phyloP scores from a whole-genome alignment of 768 basidiomycete genomes.

The Lactarius sanguifluus region DNA sequence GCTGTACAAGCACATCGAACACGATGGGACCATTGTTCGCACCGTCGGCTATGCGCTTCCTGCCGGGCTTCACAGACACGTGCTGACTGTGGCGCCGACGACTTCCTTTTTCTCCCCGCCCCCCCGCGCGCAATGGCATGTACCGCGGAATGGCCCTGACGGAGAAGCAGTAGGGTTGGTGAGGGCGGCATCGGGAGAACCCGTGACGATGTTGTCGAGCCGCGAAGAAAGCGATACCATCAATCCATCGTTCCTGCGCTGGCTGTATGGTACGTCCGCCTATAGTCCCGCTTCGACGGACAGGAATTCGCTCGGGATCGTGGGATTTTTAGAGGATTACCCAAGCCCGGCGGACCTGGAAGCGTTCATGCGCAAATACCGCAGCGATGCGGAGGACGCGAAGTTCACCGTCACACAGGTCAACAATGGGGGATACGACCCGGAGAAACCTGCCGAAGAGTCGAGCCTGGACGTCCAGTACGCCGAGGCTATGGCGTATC shows the following conservation, averaged over 20 bases:
- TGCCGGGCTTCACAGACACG: neutral
- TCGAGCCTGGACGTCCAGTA: neutral
- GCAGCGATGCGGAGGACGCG: neutral
- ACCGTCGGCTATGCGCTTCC: neutral
- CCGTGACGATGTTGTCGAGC: neutral
- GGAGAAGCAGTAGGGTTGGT: neutral
- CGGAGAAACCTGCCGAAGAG: neutral
- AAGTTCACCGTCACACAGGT: neutral
- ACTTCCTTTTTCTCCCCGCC: neutral
- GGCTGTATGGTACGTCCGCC: neutral
- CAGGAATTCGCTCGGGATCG: neutral
- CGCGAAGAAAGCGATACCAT: neutral
- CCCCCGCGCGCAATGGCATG: neutral
- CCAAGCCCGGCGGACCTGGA: neutral
- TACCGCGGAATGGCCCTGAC: neutral
- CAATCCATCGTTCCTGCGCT: neutral
- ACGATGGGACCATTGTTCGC: neutral
- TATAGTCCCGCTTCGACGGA: neutral
- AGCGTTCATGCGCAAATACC: neutral
- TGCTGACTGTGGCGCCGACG: neutral
- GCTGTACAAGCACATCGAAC: neutral
- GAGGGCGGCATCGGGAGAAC: neutral
- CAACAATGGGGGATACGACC: neutral
- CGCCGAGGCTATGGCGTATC: neutral
- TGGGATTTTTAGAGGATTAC: neutral